These are phyloP conservation scores for Ascochyta clinopodiicola DNA, from an alignment of 2,329 filamentous ascomycete species.

Conservation along the genomic window DNA sequence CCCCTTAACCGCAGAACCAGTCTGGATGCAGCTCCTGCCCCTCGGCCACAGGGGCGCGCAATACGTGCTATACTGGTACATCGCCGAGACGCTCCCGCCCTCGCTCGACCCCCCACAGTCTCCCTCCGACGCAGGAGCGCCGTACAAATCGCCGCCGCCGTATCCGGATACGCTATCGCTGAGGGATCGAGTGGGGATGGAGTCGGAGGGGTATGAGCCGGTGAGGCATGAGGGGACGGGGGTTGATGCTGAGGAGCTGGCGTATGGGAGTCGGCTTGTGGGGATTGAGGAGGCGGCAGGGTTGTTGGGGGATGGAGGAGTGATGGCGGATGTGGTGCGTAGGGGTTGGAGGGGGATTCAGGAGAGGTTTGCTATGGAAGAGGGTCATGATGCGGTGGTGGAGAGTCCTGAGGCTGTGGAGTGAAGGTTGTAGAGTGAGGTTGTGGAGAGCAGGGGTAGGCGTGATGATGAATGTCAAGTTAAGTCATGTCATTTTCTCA, in stretches of 20 bases:
- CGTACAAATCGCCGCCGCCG: constrained; percentile 48
- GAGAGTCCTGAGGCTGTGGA: constrained; percentile 29
- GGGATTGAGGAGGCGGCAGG: constrained; percentile 52
- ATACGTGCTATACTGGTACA: constrained; percentile 57
- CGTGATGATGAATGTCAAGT: not conserved
- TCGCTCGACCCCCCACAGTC: constrained; percentile 28
- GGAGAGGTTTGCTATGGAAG: constrained; percentile 41
- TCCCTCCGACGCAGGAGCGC: constrained; percentile 20
- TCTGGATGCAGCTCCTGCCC: constrained; percentile 56
- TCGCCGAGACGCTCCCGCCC: constrained; percentile 55
- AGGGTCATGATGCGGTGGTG: constrained; percentile 17
- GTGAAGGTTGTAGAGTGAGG: not conserved
- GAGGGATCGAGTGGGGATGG: constrained; percentile 47
- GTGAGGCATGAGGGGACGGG: constrained; percentile 55
- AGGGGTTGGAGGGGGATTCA: constrained; percentile 55
- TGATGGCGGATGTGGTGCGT: constrained; percentile 55
- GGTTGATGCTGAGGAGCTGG: constrained; percentile 55
- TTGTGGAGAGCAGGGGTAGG: not conserved
- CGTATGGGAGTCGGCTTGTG: constrained; percentile 53
- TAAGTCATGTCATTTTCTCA: constrained; percentile 1
- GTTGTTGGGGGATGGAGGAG: constrained; percentile 47
- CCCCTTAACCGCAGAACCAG: constrained; percentile 50
- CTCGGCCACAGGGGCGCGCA: constrained; percentile 41
- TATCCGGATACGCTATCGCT: constrained; percentile 49
- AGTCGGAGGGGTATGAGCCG: constrained; percentile 54